These are phyloP conservation scores for Hypoxylon subgilvum DNA, from an alignment of 495 filamentous ascomycete genomes.

Conservation along the genomic window DNA sequence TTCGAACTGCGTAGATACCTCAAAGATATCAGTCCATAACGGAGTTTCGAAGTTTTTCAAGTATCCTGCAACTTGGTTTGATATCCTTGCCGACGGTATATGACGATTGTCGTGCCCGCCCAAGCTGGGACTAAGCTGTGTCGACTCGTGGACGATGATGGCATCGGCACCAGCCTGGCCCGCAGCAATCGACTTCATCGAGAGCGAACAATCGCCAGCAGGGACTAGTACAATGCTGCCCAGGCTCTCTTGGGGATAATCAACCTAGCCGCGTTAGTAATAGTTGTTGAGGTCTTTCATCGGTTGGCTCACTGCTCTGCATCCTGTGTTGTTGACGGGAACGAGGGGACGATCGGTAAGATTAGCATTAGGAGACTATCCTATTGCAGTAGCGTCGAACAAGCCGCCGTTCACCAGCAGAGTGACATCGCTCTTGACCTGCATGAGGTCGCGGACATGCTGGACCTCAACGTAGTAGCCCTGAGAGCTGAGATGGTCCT, in stretches of 20 bases:
- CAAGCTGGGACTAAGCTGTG: conserved; percentile 45
- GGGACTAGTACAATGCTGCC: conserved; percentile 61
- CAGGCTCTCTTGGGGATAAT: conserved; percentile 55
- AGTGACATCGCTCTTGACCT: background rate
- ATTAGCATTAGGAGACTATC: conserved; percentile 16
- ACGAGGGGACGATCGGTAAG: conserved; percentile 5
- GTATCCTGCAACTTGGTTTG: background rate
- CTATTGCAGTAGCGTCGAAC: conserved; percentile 14
- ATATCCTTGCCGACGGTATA: conserved; percentile 46
- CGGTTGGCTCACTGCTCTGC: conserved; percentile 7
- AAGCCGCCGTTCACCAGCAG: background rate
- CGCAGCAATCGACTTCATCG: conserved; percentile 58
- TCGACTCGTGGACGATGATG: conserved; percentile 63
- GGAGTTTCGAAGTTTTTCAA: conserved; percentile 43
- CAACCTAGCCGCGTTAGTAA: conserved; percentile 39
- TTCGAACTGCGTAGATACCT: conserved; percentile 4
- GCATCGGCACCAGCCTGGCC: conserved; percentile 57
- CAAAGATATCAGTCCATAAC: conserved; percentile 35
- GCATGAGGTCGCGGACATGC: conserved; percentile 12
- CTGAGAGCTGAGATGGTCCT: conserved; percentile 2
- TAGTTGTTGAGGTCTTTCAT: background rate
- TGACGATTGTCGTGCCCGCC: conserved; percentile 52
- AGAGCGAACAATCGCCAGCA: conserved; percentile 61
- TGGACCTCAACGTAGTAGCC: conserved; percentile 33
- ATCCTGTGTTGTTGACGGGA: conserved; percentile 1